phyloP scores from a whole-genome alignment of 257 asterid genomes.

The Euphrasia confusa region DNA sequence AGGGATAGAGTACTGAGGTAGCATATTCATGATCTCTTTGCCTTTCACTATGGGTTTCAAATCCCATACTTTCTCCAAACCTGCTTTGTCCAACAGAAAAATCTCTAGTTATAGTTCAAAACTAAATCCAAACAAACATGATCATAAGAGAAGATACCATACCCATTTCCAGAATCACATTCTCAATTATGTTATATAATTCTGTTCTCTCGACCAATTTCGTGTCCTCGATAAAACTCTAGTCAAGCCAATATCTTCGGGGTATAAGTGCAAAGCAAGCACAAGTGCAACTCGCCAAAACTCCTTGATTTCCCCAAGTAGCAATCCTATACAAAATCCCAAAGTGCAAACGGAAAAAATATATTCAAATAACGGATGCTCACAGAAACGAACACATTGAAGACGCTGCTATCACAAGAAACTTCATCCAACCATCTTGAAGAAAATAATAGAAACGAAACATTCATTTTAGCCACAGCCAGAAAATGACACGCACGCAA shows the following conservation, averaged over 20 bases:
- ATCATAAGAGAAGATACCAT: constrained; percentile 16
- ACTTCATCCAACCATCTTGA: neutral
- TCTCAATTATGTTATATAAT: constrained; percentile 41
- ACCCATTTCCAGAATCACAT: constrained; percentile 52
- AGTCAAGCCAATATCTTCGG: constrained; percentile 35
- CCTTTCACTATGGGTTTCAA: constrained; percentile 74
- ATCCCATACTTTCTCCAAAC: constrained; percentile 79
- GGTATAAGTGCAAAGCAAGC: constrained; percentile 51
- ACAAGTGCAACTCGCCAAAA: constrained; percentile 71
- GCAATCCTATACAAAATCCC: constrained; percentile 44
- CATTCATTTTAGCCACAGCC: neutral
- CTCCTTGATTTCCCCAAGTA: constrained; percentile 73
- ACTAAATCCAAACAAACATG: neutral
- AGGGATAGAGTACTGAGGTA: no score
- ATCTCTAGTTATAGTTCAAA: neutral
- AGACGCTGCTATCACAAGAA: neutral
- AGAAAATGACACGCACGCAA: neutral
- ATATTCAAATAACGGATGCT: neutral
- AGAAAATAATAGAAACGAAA: neutral
- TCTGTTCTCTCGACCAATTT: constrained; percentile 41
- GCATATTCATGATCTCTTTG: constrained; percentile 60
- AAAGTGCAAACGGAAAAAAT: neutral
- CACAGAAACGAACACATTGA: constrained; percentile 3
- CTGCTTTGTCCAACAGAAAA: constrained; percentile 27
- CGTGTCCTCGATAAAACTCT: constrained; percentile 25